A percentile compares a stretch with the other conserved stretches of the same genome.
Evolutionary conservation across 345 rosid species (phyloP).

Genomic region (Eucalyptus brandiana): DNA sequence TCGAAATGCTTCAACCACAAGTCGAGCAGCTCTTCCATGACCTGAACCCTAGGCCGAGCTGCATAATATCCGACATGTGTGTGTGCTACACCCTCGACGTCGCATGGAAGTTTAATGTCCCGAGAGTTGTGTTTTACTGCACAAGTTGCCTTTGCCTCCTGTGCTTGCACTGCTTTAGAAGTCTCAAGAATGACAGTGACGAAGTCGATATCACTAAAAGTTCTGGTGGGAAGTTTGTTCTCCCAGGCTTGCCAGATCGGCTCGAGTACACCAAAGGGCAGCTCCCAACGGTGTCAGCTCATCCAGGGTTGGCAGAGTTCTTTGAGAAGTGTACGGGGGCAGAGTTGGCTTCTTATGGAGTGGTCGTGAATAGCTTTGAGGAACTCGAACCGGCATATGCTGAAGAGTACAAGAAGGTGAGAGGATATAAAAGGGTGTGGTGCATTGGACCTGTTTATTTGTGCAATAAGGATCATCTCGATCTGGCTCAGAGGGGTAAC

Average conservation of each 20-base stretch:
- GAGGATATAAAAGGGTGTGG: constrained; percentile 11
- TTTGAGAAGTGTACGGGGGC: constrained; percentile 1
- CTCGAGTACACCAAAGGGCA: constrained; percentile 26
- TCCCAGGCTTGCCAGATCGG: constrained; percentile 28
- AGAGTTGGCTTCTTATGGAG: constrained; percentile 13
- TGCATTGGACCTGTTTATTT: constrained; percentile 23
- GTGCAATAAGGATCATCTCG: background rate
- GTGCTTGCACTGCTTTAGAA: constrained; percentile 5
- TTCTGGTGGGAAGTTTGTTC: constrained; percentile 6
- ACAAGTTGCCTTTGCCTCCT: constrained; percentile 28
- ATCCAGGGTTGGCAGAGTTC: background rate
- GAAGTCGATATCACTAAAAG: background rate
- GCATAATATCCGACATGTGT: constrained; percentile 41
- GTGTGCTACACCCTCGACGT: constrained; percentile 18
- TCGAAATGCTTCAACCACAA: constrained; percentile 5
- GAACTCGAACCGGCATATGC: constrained; percentile 15
- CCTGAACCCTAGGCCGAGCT: constrained; percentile 22
- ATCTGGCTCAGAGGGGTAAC: constrained; percentile 11
- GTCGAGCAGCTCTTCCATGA: constrained; percentile 16
- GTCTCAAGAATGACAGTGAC: background rate
- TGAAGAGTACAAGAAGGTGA: background rate
- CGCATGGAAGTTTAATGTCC: constrained; percentile 27
- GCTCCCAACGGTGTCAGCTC: constrained; percentile 2
- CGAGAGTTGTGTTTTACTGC: constrained; percentile 48
- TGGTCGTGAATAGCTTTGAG: constrained; percentile 14